These are phyloP conservation scores for Aureobasidium vineae DNA, from an alignment of 2,329 filamentous ascomycete species.

Conservation along the genomic window DNA sequence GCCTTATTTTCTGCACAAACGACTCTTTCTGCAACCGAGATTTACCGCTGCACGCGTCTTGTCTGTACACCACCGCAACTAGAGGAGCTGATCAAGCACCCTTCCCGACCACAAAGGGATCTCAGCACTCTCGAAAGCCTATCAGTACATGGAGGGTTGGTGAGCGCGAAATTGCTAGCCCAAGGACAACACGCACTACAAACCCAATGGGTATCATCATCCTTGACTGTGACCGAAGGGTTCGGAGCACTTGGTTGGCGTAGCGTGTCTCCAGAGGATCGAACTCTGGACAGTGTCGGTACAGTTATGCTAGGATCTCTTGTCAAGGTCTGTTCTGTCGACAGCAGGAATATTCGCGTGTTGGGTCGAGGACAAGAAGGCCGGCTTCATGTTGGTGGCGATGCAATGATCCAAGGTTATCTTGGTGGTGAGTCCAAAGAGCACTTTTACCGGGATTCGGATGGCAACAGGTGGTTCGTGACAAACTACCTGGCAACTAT, in stretches of 20 bases:
- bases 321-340: background rate
- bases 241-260: constrained; percentile 6
- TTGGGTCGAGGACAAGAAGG: constrained; percentile 14
- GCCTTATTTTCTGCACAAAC: background rate
- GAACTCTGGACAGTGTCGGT: background rate
- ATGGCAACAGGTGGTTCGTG: constrained; percentile 8
- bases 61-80: background rate
- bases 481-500: background rate
- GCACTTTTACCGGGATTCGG: background rate
- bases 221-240: constrained; percentile 1
- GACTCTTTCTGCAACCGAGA: background rate
- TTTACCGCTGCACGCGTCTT: background rate
- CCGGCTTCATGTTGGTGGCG: constrained; percentile 5
- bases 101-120: background rate
- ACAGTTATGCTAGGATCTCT: background rate
- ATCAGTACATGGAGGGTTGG: background rate
- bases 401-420: background rate
- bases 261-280: background rate
- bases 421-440: background rate
- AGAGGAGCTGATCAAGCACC: background rate
- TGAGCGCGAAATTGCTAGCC: background rate
- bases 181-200: background rate
- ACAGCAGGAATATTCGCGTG: background rate
- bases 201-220: background rate
- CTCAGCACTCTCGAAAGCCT: background rate